These are phyloP conservation scores for Eutypella sp. DNA, from an alignment of 2,329 filamentous ascomycete genomes.

Conservation along the genomic window DNA sequence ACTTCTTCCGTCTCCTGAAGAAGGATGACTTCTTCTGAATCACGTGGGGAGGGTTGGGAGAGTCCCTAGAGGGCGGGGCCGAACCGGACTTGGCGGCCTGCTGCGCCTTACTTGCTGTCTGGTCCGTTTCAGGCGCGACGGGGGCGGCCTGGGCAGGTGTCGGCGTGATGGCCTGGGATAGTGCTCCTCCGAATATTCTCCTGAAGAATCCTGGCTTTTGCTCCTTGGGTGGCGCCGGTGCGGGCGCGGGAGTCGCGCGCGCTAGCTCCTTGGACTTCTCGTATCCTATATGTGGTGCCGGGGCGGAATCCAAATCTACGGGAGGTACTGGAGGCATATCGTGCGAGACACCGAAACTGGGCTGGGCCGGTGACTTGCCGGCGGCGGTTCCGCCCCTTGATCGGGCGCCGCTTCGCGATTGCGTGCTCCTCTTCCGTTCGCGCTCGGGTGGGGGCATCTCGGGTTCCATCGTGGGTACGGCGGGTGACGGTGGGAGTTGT, in stretches of 20 bases:
- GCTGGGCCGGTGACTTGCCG: constrained; percentile 25
- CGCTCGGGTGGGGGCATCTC: constrained; percentile 25
- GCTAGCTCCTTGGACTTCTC: constrained; percentile 51
- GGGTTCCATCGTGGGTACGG: constrained; percentile 22
- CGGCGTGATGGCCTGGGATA: constrained; percentile 40
- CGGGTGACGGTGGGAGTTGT: constrained; percentile 28
- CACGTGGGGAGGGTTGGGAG: constrained; percentile 37
- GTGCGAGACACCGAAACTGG: constrained; percentile 22
- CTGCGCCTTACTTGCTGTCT: constrained; percentile 33
- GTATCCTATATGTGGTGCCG: constrained; percentile 54
- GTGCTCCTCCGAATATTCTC: constrained; percentile 81
- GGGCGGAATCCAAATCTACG: constrained; percentile 42
- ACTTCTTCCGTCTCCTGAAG: constrained; percentile 91
- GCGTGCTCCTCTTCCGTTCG: constrained; percentile 48
- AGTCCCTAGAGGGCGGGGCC: constrained; percentile 47
- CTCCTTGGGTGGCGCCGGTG: constrained; percentile 53
- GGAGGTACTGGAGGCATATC: constrained; percentile 27
- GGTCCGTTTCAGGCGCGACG: constrained; percentile 34
- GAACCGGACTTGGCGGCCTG: constrained; percentile 34
- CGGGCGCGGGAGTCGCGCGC: constrained; percentile 36
- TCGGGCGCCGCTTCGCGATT: constrained; percentile 36
- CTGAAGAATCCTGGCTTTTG: constrained; percentile 89
- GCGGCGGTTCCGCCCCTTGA: constrained; percentile 33
- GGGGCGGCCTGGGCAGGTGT: constrained; percentile 29
- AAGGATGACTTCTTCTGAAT: constrained; percentile 94